Evolutionary conservation across 2,329 filamentous ascomycete genomes (phyloP).

Genomic region (Emergomyces africanus): DNA sequence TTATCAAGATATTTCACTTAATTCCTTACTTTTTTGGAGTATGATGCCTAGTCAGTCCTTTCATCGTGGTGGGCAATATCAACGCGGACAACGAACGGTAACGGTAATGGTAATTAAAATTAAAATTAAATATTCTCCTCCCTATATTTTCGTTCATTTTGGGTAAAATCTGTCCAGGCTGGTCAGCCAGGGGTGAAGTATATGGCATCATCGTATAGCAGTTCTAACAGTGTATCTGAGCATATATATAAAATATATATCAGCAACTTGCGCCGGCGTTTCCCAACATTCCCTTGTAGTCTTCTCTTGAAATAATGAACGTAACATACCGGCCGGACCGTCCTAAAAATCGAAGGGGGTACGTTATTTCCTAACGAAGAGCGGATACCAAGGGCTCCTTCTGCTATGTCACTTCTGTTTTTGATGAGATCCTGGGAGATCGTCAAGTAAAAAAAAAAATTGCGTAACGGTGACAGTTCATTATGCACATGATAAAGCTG

Average conservation of each 20-base stretch:
- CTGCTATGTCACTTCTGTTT: background rate
- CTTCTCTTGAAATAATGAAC: background rate
- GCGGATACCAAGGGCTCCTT: background rate
- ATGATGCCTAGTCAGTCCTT: background rate
- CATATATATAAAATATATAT: background rate
- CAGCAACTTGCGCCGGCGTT: background rate
- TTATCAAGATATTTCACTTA: background rate
- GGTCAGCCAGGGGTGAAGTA: background rate
- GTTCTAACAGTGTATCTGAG: no score
- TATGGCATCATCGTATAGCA: no score
- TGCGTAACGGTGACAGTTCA: background rate
- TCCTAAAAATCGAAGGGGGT: background rate
- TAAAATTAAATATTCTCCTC: background rate
- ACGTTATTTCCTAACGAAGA: background rate
- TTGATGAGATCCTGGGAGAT: background rate
- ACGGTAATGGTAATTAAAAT: background rate
- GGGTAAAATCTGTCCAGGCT: background rate
- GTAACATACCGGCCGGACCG: background rate
- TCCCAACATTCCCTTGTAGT: background rate
- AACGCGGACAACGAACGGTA: background rate
- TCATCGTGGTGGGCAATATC: background rate
- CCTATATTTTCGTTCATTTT: background rate
- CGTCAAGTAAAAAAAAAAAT: background rate
- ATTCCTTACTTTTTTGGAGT: background rate
- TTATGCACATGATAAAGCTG: background rate